Evolutionary conservation across 2,329 filamentous ascomycete genomes (phyloP).

Genomic region (Mollisiaceae sp.): DNA sequence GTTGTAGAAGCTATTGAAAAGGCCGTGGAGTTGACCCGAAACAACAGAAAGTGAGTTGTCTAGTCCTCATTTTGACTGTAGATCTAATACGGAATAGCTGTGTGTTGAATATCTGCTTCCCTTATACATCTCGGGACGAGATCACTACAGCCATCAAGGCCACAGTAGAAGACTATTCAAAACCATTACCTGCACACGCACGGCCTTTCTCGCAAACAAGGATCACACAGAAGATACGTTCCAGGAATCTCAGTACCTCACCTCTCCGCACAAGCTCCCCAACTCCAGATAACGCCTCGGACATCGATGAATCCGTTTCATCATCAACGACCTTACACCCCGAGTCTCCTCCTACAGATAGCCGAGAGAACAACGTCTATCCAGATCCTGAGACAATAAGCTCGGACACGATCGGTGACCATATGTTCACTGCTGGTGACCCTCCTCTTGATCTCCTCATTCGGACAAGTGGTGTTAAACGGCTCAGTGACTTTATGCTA

Average conservation of each 20-base stretch:
- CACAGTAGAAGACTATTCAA: slow-evolving; percentile 86
- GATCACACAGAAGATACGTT: slow-evolving; percentile 84
- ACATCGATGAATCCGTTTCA: slow-evolving; percentile 57
- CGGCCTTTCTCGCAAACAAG: slow-evolving; percentile 85
- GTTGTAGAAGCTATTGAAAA: slow-evolving; percentile 87
- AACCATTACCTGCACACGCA: slow-evolving; percentile 65
- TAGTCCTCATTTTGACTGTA: background rate
- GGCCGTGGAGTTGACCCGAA: slow-evolving; percentile 83
- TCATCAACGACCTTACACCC: slow-evolving; percentile 59
- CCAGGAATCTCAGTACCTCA: slow-evolving; percentile 56
- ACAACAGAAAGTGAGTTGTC: slow-evolving; percentile 74
- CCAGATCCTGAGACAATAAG: slow-evolving; percentile 90
- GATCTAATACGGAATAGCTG: slow-evolving; percentile 48
- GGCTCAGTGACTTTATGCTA: slow-evolving; percentile 96
- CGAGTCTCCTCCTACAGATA: slow-evolving; percentile 40
- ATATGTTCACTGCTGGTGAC: slow-evolving; percentile 85
- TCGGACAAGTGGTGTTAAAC: slow-evolving; percentile 89
- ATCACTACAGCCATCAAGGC: slow-evolving; percentile 88
- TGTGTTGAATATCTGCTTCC: slow-evolving; percentile 93
- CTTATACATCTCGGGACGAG: slow-evolving; percentile 94
- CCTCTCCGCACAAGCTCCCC: slow-evolving; percentile 49
- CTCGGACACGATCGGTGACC: slow-evolving; percentile 76
- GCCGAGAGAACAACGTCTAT: slow-evolving; percentile 46
- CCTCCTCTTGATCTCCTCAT: slow-evolving; percentile 91
- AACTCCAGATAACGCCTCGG: slow-evolving; percentile 51